A percentile compares a stretch with the other conserved stretches of the same genome.
Evolutionary conservation across 2,329 filamentous ascomycete genomes (phyloP).

Genomic region (Dryadomyces quercivorus): DNA sequence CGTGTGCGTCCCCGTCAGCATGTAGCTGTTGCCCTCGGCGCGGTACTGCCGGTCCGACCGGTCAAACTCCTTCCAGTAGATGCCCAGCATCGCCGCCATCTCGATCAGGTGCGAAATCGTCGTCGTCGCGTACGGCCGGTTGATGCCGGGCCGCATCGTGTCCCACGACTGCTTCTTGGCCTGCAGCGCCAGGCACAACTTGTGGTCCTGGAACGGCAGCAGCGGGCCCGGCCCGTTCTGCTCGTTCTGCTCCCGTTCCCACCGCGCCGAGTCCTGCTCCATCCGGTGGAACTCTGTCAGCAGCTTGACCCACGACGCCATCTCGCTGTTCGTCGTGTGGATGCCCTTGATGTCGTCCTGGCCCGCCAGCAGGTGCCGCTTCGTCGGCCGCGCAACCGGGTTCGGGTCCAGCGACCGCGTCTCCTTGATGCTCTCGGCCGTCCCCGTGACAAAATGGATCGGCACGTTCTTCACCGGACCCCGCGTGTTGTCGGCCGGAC

Average conservation of each 20-base stretch:
- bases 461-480: conserved; percentile 18
- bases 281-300: conserved; percentile 37
- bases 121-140: conserved; percentile 38
- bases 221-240: too few species aligned
- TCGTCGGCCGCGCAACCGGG: not conserved
- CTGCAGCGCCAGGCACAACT: conserved; percentile 32
- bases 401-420: conserved; percentile 2
- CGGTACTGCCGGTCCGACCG: conserved; percentile 35
- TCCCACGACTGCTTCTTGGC: conserved; percentile 35
- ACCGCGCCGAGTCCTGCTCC: conserved; percentile 33
- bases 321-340: conserved; percentile 43
- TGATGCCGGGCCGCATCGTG: conserved; percentile 34
- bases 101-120: conserved; percentile 43
- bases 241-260: conserved; percentile 25
- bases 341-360: conserved; percentile 13
- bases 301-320: conserved; percentile 40
- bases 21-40: conserved; percentile 43
- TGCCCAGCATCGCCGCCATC: conserved; percentile 38
- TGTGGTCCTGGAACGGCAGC: conserved; percentile 18
- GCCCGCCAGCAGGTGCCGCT: too few species aligned
- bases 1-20: conserved; percentile 32
- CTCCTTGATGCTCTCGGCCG: conserved; percentile 17
- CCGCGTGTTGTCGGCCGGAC: conserved; percentile 25
- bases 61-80: conserved; percentile 49
- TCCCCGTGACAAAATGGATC: conserved; percentile 28